Percentiles rank a stretch among this genome's conserved stretches.
Conservation (phyloP, 2,329 filamentous ascomycete genomes). For the Nigrospora oryzae region DNA sequence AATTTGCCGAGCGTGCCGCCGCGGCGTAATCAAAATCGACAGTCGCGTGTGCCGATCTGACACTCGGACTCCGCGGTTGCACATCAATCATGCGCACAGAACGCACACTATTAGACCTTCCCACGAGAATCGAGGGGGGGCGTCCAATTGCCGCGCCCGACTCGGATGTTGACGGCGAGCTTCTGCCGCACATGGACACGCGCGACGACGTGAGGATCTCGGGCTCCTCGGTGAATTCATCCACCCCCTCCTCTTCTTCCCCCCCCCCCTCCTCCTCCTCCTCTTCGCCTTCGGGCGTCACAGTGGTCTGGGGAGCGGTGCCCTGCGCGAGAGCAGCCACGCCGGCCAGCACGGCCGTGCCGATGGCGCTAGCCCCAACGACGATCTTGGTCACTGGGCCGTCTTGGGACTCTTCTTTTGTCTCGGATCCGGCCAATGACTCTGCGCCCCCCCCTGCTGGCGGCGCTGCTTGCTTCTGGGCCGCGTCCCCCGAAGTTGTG, state of each 20-base stretch:
- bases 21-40: constrained; percentile 33
- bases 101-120: constrained; percentile 39
- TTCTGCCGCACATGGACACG: constrained; percentile 44
- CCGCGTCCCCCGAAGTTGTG: not conserved
- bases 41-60: constrained; percentile 39
- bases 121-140: constrained; percentile 28
- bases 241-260: constrained; percentile 30
- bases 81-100: constrained; percentile 53
- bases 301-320: constrained; percentile 3
- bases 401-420: constrained; percentile 2
- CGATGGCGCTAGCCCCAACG: constrained; percentile 5
- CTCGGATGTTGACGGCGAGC: constrained; percentile 41
- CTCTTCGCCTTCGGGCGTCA: constrained; percentile 4
- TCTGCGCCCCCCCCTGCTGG: too few species aligned
- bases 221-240: constrained; percentile 50
- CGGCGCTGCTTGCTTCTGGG: not conserved
- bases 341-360: constrained; percentile 5
- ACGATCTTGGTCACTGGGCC: constrained; percentile 7
- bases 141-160: constrained; percentile 18
- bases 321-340: constrained; percentile 4
- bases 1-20: constrained; percentile 24
- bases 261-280: constrained; percentile 28
- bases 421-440: not conserved
- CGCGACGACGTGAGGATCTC: constrained; percentile 49
- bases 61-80: constrained; percentile 38